Percentiles rank a stretch among this genome's conserved stretches.
Evolutionary conservation across 192 early-diverging fungal species (phyloP).

Genomic region (Martensiomyces pterosporus): DNA sequence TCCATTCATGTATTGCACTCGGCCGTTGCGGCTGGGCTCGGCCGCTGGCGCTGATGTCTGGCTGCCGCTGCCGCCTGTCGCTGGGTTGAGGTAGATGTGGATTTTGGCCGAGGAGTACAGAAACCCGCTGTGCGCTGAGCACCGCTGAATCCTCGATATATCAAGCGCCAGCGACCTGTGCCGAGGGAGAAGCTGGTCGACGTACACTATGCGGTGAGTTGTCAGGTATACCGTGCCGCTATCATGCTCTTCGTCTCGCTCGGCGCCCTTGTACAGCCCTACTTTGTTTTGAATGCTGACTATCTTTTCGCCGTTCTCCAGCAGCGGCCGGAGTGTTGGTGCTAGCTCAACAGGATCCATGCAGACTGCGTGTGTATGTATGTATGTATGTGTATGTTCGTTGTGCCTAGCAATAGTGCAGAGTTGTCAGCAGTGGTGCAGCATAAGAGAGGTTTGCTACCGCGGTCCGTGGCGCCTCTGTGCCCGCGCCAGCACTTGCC

Average conservation of each 20-base stretch:
- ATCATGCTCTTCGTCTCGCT: conserved; percentile 58
- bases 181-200: conserved; percentile 58
- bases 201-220: conserved; percentile 72
- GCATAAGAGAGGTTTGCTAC: too few relatives aligned
- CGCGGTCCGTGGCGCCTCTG: too few relatives aligned
- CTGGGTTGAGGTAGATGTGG: conserved; percentile 9
- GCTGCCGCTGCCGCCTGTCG: background rate
- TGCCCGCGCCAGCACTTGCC: too few relatives aligned
- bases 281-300: conserved; percentile 42
- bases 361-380: too few relatives aligned
- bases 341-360: conserved; percentile 46
- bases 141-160: conserved; percentile 42
- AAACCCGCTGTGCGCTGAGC: conserved; percentile 40
- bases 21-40: background rate
- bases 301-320: conserved; percentile 41
- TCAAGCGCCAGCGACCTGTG: conserved; percentile 56
- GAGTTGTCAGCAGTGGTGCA: too few relatives aligned
- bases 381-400: too few relatives aligned
- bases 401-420: too few relatives aligned
- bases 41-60: background rate
- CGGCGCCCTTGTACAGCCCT: conserved; percentile 37
- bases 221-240: conserved; percentile 75
- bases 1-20: background rate
- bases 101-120: conserved; percentile 44
- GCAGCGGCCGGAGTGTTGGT: conserved; percentile 42